Evolutionary conservation across 164 flowering plant genomes (phyloP), one percentile per base, ranked within the genome.

Genomic region (Liquidambar formosana): DNA sequence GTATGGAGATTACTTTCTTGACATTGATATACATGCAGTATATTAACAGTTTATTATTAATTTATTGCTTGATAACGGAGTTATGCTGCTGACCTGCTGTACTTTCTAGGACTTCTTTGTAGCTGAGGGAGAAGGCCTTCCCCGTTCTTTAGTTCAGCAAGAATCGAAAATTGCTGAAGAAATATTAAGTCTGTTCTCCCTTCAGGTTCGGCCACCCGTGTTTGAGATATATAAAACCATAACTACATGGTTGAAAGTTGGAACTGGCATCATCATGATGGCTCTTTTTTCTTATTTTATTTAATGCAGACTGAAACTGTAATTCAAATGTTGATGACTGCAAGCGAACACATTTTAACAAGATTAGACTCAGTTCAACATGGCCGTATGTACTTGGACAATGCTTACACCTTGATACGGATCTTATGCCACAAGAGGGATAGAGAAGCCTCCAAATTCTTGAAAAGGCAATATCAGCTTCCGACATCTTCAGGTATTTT

Each of bases 61-160:
- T 57, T 33, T 22, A 22, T 48, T 27, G 26, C 28, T 15, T 23
- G 38, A 21, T 67, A 14, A 61, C 57, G 45, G 38, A 33, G 3
- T 22, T 45, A 5, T 67, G 61, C 23, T 67, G 33, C 16, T 43
- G 52, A 64, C 57, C 23, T 67, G 33, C 16, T 43, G 52, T 68
- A 15, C 57, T 70, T 64, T 75, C 27, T 49, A 93, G 98, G 98
- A 87, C n/a, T 85, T 93, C 63, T 93, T 93, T 83, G 77, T 89
- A 41, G 98, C 98, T 63, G 84, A 89, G 69, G 97, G 94, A 64
- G 92, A 93, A 73, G 98, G 98, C 46, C 91, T 93, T 70, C 94
- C 95, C 41, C 87, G 84, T 22, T 83, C 88, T 27, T 72, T 88
- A 28, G 95, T 93, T 22, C 88, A 86, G 73, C 67, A 80, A 74